Evolutionary conservation across 768 basidiomycete species (phyloP).

Genomic region (Cyclocybe aegerita): DNA sequence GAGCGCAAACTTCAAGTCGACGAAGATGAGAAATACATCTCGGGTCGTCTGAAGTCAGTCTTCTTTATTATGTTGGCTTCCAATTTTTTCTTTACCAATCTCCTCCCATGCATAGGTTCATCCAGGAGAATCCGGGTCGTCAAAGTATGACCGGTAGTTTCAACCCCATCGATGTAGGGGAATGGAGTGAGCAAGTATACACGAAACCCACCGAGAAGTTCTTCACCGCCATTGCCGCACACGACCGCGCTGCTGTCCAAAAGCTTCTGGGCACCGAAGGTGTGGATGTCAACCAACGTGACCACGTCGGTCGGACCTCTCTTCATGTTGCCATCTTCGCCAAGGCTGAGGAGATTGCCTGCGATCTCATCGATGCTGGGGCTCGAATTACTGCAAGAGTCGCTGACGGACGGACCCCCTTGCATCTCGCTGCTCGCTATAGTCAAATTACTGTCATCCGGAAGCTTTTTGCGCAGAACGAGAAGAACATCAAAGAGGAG

Average conservation of each 20-base stretch:
- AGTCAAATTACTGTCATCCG: conserved; percentile 39
- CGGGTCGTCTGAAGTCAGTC: conserved; percentile 50
- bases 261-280: conserved; percentile 35
- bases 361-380: conserved; percentile 52
- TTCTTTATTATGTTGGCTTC: neutral
- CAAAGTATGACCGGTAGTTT: conserved; percentile 64
- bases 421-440: conserved; percentile 58
- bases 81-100: neutral
- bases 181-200: conserved; percentile 66
- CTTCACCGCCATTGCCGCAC: conserved; percentile 51
- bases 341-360: conserved; percentile 43
- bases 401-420: conserved; percentile 52
- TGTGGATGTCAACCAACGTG: conserved; percentile 50
- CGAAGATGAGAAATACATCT: conserved; percentile 53
- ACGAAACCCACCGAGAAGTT: conserved; percentile 53
- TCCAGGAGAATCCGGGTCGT: conserved; percentile 59
- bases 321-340: conserved; percentile 59
- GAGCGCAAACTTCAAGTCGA: conserved; percentile 50
- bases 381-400: conserved; percentile 55
- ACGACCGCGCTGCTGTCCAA: conserved; percentile 39
- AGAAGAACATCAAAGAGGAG: conserved; percentile 31
- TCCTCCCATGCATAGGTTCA: conserved; percentile 38
- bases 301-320: conserved; percentile 61
- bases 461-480: conserved; percentile 53
- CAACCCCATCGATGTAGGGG: conserved; percentile 64